These are phyloP conservation scores for Amauroascus verrucosus DNA, from an alignment of 2,329 filamentous ascomycete genomes.

Conservation along the genomic window DNA sequence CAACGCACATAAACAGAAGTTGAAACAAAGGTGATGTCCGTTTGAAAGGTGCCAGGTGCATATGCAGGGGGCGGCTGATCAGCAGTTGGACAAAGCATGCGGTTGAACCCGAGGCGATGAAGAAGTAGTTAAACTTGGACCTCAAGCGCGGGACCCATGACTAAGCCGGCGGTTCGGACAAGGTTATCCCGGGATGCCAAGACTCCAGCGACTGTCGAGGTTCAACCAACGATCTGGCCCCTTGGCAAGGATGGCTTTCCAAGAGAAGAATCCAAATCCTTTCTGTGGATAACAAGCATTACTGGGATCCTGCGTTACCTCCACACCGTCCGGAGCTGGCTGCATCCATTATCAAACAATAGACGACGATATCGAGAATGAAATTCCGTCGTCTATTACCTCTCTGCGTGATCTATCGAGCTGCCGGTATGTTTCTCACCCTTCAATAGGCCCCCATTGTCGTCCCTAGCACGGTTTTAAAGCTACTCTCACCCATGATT, in stretches of 20 bases:
- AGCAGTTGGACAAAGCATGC: not conserved
- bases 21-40: not conserved
- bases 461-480: not conserved
- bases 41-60: not conserved
- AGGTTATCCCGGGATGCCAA: constrained; percentile 1
- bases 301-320: not conserved
- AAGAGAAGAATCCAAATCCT: not conserved
- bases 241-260: constrained; percentile 1
- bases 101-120: too few relatives aligned
- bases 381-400: not conserved
- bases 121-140: too few relatives aligned
- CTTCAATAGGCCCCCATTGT: not conserved
- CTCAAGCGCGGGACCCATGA: too few relatives aligned
- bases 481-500: not conserved
- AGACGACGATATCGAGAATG: constrained; percentile 5
- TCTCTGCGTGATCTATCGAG: not conserved
- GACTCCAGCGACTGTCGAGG: too few relatives aligned
- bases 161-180: not conserved
- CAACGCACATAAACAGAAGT: too few relatives aligned
- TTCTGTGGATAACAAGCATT: not conserved
- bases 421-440: not conserved
- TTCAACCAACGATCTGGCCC: constrained; percentile 4
- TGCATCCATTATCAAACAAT: not conserved
- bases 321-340: not conserved
- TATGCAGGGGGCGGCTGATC: not conserved